Conservation (phyloP, 2,329 filamentous ascomycete species). For the Botrytis sinoallii region DNA sequence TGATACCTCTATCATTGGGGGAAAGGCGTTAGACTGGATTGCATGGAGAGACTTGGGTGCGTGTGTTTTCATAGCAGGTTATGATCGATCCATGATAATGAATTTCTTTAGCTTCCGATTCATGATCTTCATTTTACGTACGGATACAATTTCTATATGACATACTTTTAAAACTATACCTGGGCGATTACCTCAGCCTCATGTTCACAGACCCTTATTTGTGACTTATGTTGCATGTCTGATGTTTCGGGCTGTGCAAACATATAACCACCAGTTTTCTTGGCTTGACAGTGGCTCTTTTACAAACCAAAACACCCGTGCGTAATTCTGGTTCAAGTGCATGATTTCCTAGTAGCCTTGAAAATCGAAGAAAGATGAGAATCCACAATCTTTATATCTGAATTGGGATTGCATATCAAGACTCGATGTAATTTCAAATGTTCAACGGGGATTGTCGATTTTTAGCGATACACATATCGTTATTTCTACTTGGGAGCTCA, state of each 20-base stretch:
- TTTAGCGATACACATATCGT: background rate
- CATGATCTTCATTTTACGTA: slow-evolving; percentile 1
- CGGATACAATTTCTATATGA: background rate
- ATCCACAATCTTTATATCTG: background rate
- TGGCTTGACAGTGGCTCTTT: background rate
- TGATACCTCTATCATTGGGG: slow-evolving; percentile 16
- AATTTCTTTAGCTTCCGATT: slow-evolving; percentile 12
- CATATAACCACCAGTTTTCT: background rate
- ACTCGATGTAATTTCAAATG: background rate
- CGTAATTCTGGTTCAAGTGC: background rate
- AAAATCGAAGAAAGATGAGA: background rate
- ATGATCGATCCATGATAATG: slow-evolving; percentile 19
- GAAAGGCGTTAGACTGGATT: slow-evolving; percentile 11
- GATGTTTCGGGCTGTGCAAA: background rate
- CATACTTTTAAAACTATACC: background rate
- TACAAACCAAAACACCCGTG: background rate
- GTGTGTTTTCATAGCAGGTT: slow-evolving; percentile 7
- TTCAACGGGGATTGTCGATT: background rate
- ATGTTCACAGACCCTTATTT: background rate
- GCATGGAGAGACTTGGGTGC: slow-evolving; percentile 15
- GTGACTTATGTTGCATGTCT: background rate
- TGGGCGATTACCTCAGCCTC: background rate
- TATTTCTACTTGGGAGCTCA: background rate
- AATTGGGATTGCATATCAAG: background rate
- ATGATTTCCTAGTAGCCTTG: background rate